A percentile compares a stretch with the other conserved stretches of the same genome.
Evolutionary conservation across 2,329 filamentous ascomycete species (phyloP).

Genomic region (Fusarium austroafricanum): DNA sequence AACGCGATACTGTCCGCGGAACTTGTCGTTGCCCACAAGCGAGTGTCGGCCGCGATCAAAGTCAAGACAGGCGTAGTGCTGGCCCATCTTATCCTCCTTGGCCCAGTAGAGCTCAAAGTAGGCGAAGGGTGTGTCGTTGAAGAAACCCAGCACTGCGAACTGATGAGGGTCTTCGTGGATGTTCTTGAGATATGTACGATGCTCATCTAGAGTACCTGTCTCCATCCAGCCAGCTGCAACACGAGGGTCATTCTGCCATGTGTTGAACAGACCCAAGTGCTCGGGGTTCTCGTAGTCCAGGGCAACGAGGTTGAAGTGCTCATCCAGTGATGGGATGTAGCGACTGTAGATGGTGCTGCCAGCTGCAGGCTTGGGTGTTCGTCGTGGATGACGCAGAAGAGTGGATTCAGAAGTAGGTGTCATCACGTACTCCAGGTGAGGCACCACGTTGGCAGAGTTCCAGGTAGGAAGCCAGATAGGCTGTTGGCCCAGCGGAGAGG

Average conservation of each 20-base stretch:
- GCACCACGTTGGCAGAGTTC: constrained; percentile 47
- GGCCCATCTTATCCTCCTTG: constrained; percentile 66
- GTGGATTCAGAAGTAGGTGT: constrained; percentile 47
- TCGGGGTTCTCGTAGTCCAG: constrained; percentile 71
- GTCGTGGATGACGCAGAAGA: constrained; percentile 70
- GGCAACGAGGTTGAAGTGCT: constrained; percentile 78
- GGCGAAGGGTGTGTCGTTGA: constrained; percentile 75
- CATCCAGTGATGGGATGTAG: constrained; percentile 77
- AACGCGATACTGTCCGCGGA: constrained; percentile 69
- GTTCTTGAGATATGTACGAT: constrained; percentile 74
- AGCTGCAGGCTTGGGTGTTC: constrained; percentile 73
- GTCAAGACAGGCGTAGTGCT: constrained; percentile 66
- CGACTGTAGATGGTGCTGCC: constrained; percentile 78
- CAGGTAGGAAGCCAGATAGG: constrained; percentile 67
- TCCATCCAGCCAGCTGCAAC: constrained; percentile 82
- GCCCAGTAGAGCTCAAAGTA: constrained; percentile 75
- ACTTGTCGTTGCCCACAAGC: constrained; percentile 68
- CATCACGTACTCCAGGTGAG: constrained; percentile 53
- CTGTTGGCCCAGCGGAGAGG: constrained; percentile 71
- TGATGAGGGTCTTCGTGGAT: constrained; percentile 77
- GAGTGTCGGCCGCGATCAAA: constrained; percentile 70
- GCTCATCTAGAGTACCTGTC: constrained; percentile 77
- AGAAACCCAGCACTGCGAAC: constrained; percentile 73
- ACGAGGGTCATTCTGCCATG: constrained; percentile 83
- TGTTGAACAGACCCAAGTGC: constrained; percentile 76